Percentiles rank a stretch among this genome's conserved stretches.
Conservation (phyloP, 495 filamentous ascomycete species). For the Massariosphaeria phaeospora region DNA sequence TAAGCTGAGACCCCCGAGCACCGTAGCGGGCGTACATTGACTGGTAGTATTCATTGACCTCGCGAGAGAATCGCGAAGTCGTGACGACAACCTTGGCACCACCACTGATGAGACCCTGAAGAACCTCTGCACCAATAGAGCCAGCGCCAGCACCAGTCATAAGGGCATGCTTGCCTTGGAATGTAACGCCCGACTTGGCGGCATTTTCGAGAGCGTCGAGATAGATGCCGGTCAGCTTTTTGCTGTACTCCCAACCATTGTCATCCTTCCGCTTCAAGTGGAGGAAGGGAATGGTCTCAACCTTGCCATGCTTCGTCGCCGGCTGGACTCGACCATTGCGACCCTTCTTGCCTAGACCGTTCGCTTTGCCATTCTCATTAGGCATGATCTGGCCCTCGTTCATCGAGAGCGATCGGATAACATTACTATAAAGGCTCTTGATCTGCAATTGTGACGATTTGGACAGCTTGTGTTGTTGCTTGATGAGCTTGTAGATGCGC, state of each 20-base stretch:
- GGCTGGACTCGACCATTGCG: constrained; percentile 56
- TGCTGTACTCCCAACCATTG: constrained; percentile 98
- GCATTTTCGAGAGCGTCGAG: constrained; percentile 86
- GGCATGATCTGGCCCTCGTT: constrained; percentile 96
- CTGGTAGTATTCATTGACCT: constrained; percentile 99
- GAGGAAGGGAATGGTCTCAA: constrained; percentile 96
- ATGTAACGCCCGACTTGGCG: constrained; percentile 79
- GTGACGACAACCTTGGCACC: constrained; percentile 95
- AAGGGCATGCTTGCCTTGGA: constrained; percentile 90
- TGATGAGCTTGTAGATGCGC: constrained; percentile 94
- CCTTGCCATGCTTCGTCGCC: constrained; percentile 69
- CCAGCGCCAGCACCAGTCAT: constrained; percentile 99
- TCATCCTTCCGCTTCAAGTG: constrained; percentile 92
- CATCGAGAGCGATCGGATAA: constrained; percentile 89
- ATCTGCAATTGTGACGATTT: constrained; percentile 93
- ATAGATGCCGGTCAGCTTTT: constrained; percentile 89
- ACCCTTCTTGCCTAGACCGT: constrained; percentile 57
- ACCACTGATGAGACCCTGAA: constrained; percentile 93
- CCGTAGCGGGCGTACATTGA: constrained; percentile 95
- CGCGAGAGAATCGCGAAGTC: constrained; percentile 89
- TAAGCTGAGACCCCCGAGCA: constrained; percentile 87
- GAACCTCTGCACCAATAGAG: constrained; percentile 96
- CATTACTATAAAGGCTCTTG: constrained; percentile 86
- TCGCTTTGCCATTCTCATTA: constrained; percentile 61
- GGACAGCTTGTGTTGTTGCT: constrained; percentile 91